These are phyloP conservation scores for Phytophthora pluvialis DNA, from an alignment of 352 stramenopile genomes.

Conservation along the genomic window DNA sequence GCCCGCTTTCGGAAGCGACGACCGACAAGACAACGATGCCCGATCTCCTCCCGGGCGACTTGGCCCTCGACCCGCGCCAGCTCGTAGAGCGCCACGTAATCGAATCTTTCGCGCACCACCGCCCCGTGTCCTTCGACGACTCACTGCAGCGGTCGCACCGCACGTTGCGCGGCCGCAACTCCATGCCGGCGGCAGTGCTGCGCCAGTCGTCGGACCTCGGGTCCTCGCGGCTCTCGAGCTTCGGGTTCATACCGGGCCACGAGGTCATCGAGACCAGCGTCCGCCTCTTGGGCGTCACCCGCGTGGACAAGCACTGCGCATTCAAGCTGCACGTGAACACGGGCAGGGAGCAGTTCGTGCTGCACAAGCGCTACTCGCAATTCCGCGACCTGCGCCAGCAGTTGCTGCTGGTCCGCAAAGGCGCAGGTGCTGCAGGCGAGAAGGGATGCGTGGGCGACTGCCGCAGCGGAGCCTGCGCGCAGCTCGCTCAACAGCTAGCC, in stretches of 20 bases:
- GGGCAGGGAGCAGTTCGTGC: conserved; percentile 51
- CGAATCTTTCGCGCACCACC: conserved; percentile 14
- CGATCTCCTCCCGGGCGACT: conserved; percentile 12
- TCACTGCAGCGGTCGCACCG: conserved; percentile 14
- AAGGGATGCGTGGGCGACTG: conserved; percentile 31
- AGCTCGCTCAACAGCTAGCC: conserved; percentile 44
- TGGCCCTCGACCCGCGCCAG: conserved; percentile 12
- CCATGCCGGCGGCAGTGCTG: conserved; percentile 14
- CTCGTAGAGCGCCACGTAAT: conserved; percentile 30
- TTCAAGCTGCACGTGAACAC: conserved; percentile 70
- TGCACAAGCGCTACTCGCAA: conserved; percentile 77
- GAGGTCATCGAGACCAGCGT: conserved; percentile 47
- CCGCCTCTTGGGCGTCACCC: conserved; percentile 53
- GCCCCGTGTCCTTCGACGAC: conserved; percentile 29
- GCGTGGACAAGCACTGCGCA: conserved; percentile 46
- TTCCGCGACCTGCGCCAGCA: conserved; percentile 65
- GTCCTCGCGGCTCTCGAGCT: conserved; percentile 22
- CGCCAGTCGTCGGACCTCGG: conserved; percentile 21
- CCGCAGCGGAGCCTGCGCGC: conserved; percentile 48
- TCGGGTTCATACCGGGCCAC: conserved; percentile 36
- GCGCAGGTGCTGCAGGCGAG: conserved; percentile 3
- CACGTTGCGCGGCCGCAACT: conserved; percentile 9
- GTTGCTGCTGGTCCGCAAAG: conserved; percentile 40
- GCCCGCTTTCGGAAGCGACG: background rate
- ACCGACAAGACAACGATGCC: conserved; percentile 13